A percentile compares a stretch with the other conserved stretches of the same genome.
These are phyloP conservation scores for Stemphylium lycopersici DNA, from an alignment of 2,329 filamentous ascomycete genomes.

Conservation along the genomic window DNA sequence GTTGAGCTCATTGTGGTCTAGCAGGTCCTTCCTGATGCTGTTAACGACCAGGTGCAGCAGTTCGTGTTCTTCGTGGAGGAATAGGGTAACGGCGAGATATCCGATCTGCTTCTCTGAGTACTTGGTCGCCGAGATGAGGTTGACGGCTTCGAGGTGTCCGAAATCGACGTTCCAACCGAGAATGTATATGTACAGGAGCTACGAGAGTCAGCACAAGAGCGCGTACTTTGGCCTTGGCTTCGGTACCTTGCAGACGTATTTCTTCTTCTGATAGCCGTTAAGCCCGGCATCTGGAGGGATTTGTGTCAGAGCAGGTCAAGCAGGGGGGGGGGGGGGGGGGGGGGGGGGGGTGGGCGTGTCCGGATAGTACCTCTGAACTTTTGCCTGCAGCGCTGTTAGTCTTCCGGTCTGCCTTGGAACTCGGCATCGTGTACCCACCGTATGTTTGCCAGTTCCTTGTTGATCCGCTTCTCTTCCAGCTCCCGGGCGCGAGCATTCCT, in stretches of 20 bases:
- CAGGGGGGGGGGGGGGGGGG: no score
- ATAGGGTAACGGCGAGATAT: constrained; percentile 95
- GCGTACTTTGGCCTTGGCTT: not conserved
- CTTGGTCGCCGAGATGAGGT: constrained; percentile 93
- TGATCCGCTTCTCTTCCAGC: constrained; percentile 98
- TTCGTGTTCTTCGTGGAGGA: constrained; percentile 96
- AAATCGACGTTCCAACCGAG: constrained; percentile 99
- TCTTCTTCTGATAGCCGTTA: constrained; percentile 98
- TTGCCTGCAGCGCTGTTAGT: constrained; percentile 62
- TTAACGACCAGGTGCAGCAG: constrained; percentile 95
- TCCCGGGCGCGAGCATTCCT: constrained; percentile 94
- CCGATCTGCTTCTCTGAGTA: constrained; percentile 99
- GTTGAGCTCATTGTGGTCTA: constrained; percentile 95
- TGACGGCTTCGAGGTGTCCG: constrained; percentile 96
- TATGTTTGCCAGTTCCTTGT: constrained; percentile 99
- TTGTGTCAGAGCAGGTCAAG: constrained; percentile 19
- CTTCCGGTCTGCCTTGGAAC: constrained; percentile 10
- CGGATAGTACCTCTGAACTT: constrained; percentile 80
- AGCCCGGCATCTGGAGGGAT: constrained; percentile 72
- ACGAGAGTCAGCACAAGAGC: constrained; percentile 13
- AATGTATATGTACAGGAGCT: constrained; percentile 97
- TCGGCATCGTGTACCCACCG: constrained; percentile 58
- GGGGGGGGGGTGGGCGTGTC: no score
- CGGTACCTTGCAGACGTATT: constrained; percentile 95
- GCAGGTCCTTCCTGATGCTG: constrained; percentile 93